phyloP scores from a whole-genome alignment of 1,139 yeast genomes.

The Debaryomyces sp. region DNA sequence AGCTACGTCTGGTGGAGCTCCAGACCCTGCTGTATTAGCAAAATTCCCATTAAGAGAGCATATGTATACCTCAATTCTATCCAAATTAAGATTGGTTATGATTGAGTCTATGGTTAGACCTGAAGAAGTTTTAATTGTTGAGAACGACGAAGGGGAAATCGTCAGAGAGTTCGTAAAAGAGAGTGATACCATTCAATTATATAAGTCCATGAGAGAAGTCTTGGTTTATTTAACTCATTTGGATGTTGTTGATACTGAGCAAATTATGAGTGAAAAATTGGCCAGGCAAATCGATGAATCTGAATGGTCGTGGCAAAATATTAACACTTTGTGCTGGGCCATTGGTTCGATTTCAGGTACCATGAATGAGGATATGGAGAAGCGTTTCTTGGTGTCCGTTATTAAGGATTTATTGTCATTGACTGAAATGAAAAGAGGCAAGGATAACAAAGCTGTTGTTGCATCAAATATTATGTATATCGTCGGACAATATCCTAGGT shows the following conservation, averaged over 20 bases:
- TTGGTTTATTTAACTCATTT: conserved; percentile 93
- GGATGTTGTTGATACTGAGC: conserved; percentile 92
- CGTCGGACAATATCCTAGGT: conserved; percentile 98
- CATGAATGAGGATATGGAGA: conserved; percentile 98
- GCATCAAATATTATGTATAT: conserved; percentile 99
- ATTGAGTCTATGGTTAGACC: conserved; percentile 99
- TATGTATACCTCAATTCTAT: conserved; percentile 71
- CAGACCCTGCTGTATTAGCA: conserved; percentile 77
- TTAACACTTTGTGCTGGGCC: conserved; percentile 98
- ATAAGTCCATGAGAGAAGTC: conserved; percentile 94
- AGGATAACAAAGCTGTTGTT: conserved; percentile 97
- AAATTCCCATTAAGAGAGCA: conserved; percentile 86
- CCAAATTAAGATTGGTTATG: conserved; percentile 83
- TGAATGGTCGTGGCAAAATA: conserved; percentile 99
- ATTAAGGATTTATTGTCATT: conserved; percentile 87
- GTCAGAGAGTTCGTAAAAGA: conserved; percentile 97
- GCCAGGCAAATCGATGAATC: conserved; percentile 92
- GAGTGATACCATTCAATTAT: conserved; percentile 92
- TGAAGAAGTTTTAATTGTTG: conserved; percentile 94
- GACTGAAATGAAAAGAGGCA: conserved; percentile 96
- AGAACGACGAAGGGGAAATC: conserved; percentile 98
- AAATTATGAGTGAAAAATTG: conserved; percentile 88
- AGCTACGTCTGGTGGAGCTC: conserved; percentile 71
- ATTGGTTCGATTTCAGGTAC: conserved; percentile 98
- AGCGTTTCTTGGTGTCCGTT: conserved; percentile 87